Evolutionary conservation across 1,284 basidiomycete species (phyloP).

Genomic region (Ganoderma lucidum): DNA sequence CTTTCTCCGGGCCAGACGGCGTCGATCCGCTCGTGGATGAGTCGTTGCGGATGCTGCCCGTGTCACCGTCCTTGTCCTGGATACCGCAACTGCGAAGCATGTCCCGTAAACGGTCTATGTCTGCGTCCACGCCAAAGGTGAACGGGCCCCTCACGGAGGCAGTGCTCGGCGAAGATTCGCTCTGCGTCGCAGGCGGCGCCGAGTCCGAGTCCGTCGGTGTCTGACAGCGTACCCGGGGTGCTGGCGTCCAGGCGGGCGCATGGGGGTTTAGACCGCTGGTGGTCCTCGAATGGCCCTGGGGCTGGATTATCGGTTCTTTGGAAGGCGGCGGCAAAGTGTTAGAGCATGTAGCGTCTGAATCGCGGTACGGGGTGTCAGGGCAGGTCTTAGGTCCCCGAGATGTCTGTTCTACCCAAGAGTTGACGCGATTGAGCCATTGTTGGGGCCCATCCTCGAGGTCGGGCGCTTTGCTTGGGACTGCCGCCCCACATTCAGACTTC

Average conservation of each 20-base stretch:
- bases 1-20: background rate
- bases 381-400: slow-evolving; percentile 6
- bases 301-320: background rate
- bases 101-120: slow-evolving; percentile 18
- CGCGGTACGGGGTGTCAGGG: background rate
- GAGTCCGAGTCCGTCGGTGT: slow-evolving; percentile 4
- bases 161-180: background rate
- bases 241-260: slow-evolving; percentile 18
- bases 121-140: slow-evolving; percentile 6
- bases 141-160: background rate
- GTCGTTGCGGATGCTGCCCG: background rate
- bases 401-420: slow-evolving; percentile 23
- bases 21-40: background rate
- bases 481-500: background rate
- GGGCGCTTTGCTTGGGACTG: too few species aligned
- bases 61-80: slow-evolving; percentile 5
- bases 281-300: background rate
- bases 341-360: background rate
- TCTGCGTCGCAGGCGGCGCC: background rate
- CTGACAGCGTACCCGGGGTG: background rate
- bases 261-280: slow-evolving; percentile 19
- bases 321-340: background rate
- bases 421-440: slow-evolving; percentile 23
- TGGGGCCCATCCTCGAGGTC: slow-evolving; percentile 17
- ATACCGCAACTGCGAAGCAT: slow-evolving; percentile 25